Evolutionary conservation across 73 alveolate species (phyloP).

Genomic region (Diophrys appendiculata): DNA sequence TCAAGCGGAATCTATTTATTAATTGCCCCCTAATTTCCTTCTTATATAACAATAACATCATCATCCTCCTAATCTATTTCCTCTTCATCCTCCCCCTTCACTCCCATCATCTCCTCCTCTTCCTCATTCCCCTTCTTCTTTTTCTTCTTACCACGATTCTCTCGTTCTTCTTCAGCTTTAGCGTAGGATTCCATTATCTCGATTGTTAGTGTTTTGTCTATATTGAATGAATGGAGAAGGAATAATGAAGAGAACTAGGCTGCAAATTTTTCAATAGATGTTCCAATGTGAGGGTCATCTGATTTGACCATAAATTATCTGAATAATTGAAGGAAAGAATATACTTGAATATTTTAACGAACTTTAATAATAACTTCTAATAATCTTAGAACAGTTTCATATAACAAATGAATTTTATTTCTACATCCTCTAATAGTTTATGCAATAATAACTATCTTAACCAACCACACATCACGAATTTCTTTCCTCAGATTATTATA

Average conservation of each 20-base stretch:
- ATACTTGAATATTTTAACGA: constrained; percentile 30
- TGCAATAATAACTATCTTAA: constrained; percentile 22
- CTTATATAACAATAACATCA: constrained; percentile 1
- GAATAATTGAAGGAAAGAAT: constrained; percentile 46
- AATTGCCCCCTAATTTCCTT: background rate
- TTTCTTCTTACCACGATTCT: too few relatives aligned
- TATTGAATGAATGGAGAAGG: constrained; percentile 26
- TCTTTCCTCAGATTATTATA: constrained; percentile 20
- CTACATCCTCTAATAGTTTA: constrained; percentile 27
- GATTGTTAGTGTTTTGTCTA: too few relatives aligned
- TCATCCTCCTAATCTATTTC: constrained; percentile 14
- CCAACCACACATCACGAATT: constrained; percentile 30
- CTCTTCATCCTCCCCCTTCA: constrained; percentile 3
- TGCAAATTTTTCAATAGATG: constrained; percentile 12
- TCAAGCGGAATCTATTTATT: constrained; percentile 16
- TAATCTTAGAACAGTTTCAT: constrained; percentile 13
- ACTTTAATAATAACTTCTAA: constrained; percentile 18
- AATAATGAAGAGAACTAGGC: constrained; percentile 25
- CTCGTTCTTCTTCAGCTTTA: too few relatives aligned
- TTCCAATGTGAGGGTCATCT: constrained; percentile 29
- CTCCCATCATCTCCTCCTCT: constrained; percentile 3
- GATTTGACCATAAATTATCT: constrained; percentile 17
- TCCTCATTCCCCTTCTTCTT: background rate
- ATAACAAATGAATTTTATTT: constrained; percentile 10
- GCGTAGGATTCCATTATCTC: too few relatives aligned